phyloP scores from a whole-genome alignment of 441 rosid species.

The Gossypium davidsonii region DNA sequence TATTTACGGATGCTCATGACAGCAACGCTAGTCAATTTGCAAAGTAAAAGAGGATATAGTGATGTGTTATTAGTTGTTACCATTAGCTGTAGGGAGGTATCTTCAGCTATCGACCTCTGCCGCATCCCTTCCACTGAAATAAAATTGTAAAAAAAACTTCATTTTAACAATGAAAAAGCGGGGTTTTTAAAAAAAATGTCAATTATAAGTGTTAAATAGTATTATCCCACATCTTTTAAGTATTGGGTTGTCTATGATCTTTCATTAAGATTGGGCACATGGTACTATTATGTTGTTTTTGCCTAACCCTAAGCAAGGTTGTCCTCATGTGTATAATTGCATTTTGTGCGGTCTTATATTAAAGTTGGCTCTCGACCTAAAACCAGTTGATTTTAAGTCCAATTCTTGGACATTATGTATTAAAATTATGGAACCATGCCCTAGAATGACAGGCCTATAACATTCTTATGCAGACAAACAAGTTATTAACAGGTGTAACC shows the following conservation, averaged over 20 bases:
- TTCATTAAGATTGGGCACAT: neutral
- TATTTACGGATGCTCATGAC: slow-evolving; percentile 4
- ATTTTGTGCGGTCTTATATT: neutral
- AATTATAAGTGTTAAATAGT: no score
- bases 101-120: slow-evolving; percentile 59
- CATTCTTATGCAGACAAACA: slow-evolving; percentile 2
- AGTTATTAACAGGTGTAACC: neutral
- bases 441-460: slow-evolving; percentile 1
- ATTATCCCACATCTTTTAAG: no score
- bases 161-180: neutral
- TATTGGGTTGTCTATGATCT: neutral
- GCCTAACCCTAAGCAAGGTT: neutral
- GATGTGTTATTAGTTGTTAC: slow-evolving; percentile 45
- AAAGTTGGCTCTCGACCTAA: neutral
- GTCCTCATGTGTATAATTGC: neutral
- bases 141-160: slow-evolving; percentile 18
- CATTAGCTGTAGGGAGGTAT: slow-evolving; percentile 58
- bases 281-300: neutral
- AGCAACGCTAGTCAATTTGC: slow-evolving; percentile 6
- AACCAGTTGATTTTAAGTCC: neutral
- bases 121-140: slow-evolving; percentile 64
- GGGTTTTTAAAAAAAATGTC: no score
- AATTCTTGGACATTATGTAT: neutral
- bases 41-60: slow-evolving; percentile 16
- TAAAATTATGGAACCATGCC: neutral